Conservation (phyloP, 2,329 filamentous ascomycete species). For the Cytospora piceae region DNA sequence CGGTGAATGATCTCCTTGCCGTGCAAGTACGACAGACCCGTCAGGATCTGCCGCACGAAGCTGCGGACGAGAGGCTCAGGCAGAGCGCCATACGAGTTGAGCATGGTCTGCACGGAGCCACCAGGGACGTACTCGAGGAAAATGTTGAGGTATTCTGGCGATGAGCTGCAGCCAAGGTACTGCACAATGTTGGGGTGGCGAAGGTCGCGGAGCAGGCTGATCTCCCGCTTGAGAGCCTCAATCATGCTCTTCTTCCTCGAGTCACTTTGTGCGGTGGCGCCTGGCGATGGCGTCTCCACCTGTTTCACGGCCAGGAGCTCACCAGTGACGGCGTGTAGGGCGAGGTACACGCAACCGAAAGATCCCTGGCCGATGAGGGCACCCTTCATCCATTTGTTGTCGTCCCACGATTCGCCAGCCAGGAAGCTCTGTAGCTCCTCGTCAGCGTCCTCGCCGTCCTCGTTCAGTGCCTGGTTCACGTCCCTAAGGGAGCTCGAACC, state of each 20-base stretch:
- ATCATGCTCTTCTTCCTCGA: slow-evolving; percentile 98
- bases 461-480: slow-evolving; percentile 80
- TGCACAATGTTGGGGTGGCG: slow-evolving; percentile 98
- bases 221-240: slow-evolving; percentile 94
- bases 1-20: slow-evolving; percentile 95
- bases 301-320: slow-evolving; percentile 99
- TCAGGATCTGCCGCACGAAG: slow-evolving; percentile 94
- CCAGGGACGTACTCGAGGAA: slow-evolving; percentile 99
- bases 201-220: slow-evolving; percentile 88
- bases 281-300: slow-evolving; percentile 83
- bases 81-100: slow-evolving; percentile 95
- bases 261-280: slow-evolving; percentile 79
- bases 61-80: slow-evolving; percentile 92
- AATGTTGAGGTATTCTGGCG: slow-evolving; percentile 93
- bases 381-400: slow-evolving; percentile 99
- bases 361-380: slow-evolving; percentile 95
- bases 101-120: slow-evolving; percentile 96
- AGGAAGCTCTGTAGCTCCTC: slow-evolving; percentile 90
- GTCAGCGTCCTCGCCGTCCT: slow-evolving; percentile 90
- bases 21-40: slow-evolving; percentile 91
- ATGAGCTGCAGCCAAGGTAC: slow-evolving; percentile 93
- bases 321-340: slow-evolving; percentile 91
- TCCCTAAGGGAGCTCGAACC: slow-evolving; percentile 78
- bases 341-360: slow-evolving; percentile 94
- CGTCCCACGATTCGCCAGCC: slow-evolving; percentile 90